Conservation (phyloP, 2,329 filamentous ascomycete genomes). For the Helotiales sp. region DNA sequence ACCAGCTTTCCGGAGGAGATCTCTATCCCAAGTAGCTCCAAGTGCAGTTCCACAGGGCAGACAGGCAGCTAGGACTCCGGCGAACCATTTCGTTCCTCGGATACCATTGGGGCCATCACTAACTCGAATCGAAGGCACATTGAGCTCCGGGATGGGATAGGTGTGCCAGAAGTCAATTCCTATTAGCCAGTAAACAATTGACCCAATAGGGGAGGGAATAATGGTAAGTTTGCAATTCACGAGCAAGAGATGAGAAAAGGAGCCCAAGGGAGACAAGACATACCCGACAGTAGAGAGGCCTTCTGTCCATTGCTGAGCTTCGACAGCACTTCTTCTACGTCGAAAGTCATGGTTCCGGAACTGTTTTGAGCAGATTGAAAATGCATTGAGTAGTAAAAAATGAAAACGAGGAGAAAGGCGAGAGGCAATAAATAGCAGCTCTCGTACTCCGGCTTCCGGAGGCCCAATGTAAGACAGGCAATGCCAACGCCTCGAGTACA, state of each 20-base stretch:
- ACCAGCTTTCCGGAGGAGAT: slow-evolving; percentile 57
- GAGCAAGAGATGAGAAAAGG: neutral
- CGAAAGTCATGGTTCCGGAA: slow-evolving; percentile 53
- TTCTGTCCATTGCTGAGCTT: slow-evolving; percentile 57
- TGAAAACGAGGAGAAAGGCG: neutral
- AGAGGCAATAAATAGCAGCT: neutral
- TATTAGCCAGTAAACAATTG: slow-evolving; percentile 33
- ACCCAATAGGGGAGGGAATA: neutral
- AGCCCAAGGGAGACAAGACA: slow-evolving; percentile 16
- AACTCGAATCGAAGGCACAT: slow-evolving; percentile 67
- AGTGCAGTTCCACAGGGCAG: slow-evolving; percentile 64
- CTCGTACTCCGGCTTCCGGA: slow-evolving; percentile 10
- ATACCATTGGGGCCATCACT: slow-evolving; percentile 74
- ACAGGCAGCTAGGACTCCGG: slow-evolving; percentile 63
- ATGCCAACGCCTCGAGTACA: neutral
- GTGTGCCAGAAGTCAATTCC: slow-evolving; percentile 75
- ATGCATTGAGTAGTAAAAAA: neutral
- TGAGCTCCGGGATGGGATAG: slow-evolving; percentile 61
- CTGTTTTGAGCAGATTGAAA: neutral
- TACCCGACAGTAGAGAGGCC: slow-evolving; percentile 56
- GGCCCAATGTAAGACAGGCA: slow-evolving; percentile 9
- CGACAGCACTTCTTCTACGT: slow-evolving; percentile 57
- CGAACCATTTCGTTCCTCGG: slow-evolving; percentile 71
- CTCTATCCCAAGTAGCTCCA: slow-evolving; percentile 61
- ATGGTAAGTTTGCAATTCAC: too few relatives aligned